Percentiles rank a stretch among this genome's conserved stretches.
These are phyloP conservation scores for Excoecaria agallocha DNA, from an alignment of 345 rosid species.

Conservation along the genomic window DNA sequence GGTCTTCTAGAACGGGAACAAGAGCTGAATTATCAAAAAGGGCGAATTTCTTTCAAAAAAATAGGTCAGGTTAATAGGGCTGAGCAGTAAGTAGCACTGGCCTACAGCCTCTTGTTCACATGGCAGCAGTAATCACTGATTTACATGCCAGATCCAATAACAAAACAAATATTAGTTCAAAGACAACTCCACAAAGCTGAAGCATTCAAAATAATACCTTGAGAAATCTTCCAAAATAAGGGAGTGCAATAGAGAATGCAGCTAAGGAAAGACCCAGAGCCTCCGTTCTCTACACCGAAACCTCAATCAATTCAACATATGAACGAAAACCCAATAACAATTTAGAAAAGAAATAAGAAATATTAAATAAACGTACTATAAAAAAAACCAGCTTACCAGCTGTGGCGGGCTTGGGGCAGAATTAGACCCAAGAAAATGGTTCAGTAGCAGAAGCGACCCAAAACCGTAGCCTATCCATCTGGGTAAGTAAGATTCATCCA, in stretches of 20 bases:
- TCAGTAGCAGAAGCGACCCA: slow-evolving; percentile 68
- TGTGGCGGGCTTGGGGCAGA: slow-evolving; percentile 40
- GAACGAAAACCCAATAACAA: not conserved
- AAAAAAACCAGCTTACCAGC: slow-evolving; percentile 37
- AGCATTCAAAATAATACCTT: slow-evolving; percentile 36
- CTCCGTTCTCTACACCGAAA: slow-evolving; percentile 56
- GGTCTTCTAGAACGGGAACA: too few species aligned
- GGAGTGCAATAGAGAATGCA: slow-evolving; percentile 64
- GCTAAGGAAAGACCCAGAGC: slow-evolving; percentile 66
- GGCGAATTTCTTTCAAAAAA: too few species aligned
- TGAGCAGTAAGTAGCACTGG: too few species aligned
- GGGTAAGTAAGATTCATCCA: slow-evolving; percentile 88
- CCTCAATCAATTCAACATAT: not conserved
- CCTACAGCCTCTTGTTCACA: too few species aligned
- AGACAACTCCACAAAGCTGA: not conserved
- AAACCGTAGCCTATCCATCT: slow-evolving; percentile 93
- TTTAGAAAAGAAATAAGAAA: not conserved
- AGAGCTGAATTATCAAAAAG: too few species aligned
- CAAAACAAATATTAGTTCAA: not conserved
- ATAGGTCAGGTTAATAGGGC: too few species aligned
- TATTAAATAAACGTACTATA: not conserved
- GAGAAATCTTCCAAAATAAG: slow-evolving; percentile 74
- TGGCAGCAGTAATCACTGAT: too few species aligned
- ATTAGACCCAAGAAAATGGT: slow-evolving; percentile 51
- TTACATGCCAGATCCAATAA: not conserved